These are phyloP conservation scores for Juglanconis sp. DNA, from an alignment of 2,329 filamentous ascomycete genomes.

Conservation along the genomic window DNA sequence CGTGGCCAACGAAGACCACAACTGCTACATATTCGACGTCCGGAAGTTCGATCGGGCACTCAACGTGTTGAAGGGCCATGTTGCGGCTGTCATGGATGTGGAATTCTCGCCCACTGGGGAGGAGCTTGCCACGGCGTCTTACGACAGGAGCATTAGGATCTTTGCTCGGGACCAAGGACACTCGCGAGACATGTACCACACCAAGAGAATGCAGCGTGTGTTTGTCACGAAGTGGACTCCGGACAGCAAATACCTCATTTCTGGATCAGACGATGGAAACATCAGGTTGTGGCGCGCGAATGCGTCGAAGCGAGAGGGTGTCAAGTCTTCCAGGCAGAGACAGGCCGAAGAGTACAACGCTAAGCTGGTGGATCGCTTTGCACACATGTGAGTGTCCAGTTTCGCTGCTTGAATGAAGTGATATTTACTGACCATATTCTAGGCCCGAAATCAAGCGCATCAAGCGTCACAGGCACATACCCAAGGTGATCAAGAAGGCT, in stretches of 20 bases:
- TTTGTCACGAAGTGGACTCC: slow-evolving; percentile 83
- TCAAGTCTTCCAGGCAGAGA: slow-evolving; percentile 81
- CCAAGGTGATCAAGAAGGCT: slow-evolving; percentile 93
- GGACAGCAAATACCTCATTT: slow-evolving; percentile 85
- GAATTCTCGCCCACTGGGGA: slow-evolving; percentile 94
- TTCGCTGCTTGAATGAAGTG: background rate
- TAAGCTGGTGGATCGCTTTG: slow-evolving; percentile 76
- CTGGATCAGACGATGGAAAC: slow-evolving; percentile 82
- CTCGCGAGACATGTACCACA: slow-evolving; percentile 93
- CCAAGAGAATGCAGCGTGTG: slow-evolving; percentile 95
- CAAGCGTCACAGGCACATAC: slow-evolving; percentile 83
- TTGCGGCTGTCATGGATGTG: slow-evolving; percentile 90
- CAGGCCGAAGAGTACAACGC: slow-evolving; percentile 91
- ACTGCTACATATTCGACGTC: slow-evolving; percentile 87
- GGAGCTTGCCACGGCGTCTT: slow-evolving; percentile 85
- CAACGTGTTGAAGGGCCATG: slow-evolving; percentile 87
- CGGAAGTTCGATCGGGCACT: slow-evolving; percentile 82
- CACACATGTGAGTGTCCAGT: slow-evolving; percentile 64
- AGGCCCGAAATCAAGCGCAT: slow-evolving; percentile 84
- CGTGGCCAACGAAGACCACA: slow-evolving; percentile 91
- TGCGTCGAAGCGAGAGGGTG: slow-evolving; percentile 76
- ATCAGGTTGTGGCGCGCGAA: slow-evolving; percentile 80
- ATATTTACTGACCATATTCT: background rate
- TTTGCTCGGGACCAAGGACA: slow-evolving; percentile 80
- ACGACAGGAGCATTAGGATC: slow-evolving; percentile 82